Conservation (phyloP, 1,284 basidiomycete species). For the Sporisorium graminicola region DNA sequence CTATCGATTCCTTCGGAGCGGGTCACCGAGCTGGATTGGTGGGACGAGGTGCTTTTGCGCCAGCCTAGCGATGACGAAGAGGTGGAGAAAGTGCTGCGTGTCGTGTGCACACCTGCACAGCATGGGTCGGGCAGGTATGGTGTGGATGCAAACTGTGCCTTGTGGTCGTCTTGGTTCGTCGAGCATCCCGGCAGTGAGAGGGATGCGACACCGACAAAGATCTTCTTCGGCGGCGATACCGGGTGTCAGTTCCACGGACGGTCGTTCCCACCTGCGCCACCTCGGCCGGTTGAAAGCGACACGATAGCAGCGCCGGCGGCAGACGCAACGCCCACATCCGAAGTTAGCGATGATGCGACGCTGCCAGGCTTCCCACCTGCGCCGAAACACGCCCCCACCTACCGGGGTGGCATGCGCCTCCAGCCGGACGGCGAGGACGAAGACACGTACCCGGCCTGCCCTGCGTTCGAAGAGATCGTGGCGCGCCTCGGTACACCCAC, state of each 20-base stretch:
- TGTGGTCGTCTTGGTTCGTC: constrained; percentile 65
- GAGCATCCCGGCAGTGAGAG: constrained; percentile 21
- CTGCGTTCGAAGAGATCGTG: constrained; percentile 60
- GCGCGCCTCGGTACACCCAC: constrained; percentile 51
- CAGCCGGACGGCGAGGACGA: constrained; percentile 6
- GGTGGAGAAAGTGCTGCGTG: constrained; percentile 8
- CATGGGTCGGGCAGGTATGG: constrained; percentile 64
- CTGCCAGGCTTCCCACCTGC: too few species aligned
- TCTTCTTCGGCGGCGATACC: constrained; percentile 67
- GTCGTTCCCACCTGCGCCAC: constrained; percentile 37
- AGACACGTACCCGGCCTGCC: constrained; percentile 54
- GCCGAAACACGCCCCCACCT: constrained; percentile 11
- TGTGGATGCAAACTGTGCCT: constrained; percentile 50
- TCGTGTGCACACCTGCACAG: constrained; percentile 66
- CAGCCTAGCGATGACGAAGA: constrained; percentile 3
- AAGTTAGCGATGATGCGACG: constrained; percentile 13
- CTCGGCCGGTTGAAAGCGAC: constrained; percentile 12
- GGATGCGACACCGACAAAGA: constrained; percentile 6
- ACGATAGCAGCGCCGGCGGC: neutral
- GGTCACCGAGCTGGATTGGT: constrained; percentile 66
- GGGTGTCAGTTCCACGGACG: constrained; percentile 62
- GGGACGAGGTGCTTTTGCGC: constrained; percentile 55
- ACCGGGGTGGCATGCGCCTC: constrained; percentile 28
- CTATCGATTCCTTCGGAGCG: constrained; percentile 50
- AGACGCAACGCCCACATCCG: constrained; percentile 13